phyloP scores from a whole-genome alignment of 768 basidiomycete species.

The Sistotremastrum suecicum region DNA sequence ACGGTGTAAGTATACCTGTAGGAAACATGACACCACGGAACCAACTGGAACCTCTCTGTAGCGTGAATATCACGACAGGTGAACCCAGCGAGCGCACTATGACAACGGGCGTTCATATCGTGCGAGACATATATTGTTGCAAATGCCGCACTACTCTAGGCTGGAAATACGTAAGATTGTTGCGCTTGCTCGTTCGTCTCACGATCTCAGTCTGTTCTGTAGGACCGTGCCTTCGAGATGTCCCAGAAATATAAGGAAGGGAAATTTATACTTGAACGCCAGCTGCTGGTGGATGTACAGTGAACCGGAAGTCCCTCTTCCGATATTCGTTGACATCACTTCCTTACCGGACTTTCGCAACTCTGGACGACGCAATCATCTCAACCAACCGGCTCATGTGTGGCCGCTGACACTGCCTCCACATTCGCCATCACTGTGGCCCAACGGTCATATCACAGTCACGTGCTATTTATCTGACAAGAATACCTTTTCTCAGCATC shows the following conservation, averaged over 20 bases:
- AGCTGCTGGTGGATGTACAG: conserved; percentile 77
- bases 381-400: too few species aligned
- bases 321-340: background rate
- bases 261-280: conserved; percentile 93
- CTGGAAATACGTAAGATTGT: conserved; percentile 83
- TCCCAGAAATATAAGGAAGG: conserved; percentile 98
- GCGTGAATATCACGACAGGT: conserved; percentile 86
- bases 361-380: too few species aligned
- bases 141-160: conserved; percentile 81
- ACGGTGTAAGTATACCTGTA: conserved; percentile 52
- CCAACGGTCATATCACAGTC: too few species aligned
- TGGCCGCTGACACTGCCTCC: too few species aligned
- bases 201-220: conserved; percentile 6
- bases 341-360: too few species aligned
- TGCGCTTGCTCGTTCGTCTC: background rate
- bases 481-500: too few species aligned
- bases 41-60: conserved; percentile 17
- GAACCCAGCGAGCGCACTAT: conserved; percentile 85
- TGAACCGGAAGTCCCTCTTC: conserved; percentile 16
- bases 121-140: conserved; percentile 88
- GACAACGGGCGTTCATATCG: conserved; percentile 94
- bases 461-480: too few species aligned
- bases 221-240: conserved; percentile 87
- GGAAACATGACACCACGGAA: background rate
- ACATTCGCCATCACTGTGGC: too few species aligned